These are phyloP conservation scores for Penicillium brevicompactum DNA, from an alignment of 2,329 filamentous ascomycete species.

Conservation along the genomic window DNA sequence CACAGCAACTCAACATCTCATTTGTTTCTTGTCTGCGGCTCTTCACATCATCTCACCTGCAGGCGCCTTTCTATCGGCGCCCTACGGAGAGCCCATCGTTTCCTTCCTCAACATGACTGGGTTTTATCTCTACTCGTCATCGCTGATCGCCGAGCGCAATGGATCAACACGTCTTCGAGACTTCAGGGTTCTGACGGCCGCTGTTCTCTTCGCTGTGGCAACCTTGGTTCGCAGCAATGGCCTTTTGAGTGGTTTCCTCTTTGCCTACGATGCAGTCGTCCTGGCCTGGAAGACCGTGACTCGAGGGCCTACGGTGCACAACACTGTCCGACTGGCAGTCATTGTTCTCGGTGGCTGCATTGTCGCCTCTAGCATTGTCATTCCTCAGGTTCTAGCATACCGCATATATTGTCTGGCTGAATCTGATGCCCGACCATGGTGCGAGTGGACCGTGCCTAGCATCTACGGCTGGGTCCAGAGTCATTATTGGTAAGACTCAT, in stretches of 20 bases:
- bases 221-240: constrained; percentile 82
- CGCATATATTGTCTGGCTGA: constrained; percentile 63
- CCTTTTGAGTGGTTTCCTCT: constrained; percentile 75
- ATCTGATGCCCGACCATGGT: constrained; percentile 68
- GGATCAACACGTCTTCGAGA: constrained; percentile 40
- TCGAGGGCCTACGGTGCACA: constrained; percentile 38
- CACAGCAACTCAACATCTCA: constrained; percentile 30
- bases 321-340: constrained; percentile 57
- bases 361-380: constrained; percentile 66
- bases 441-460: constrained; percentile 70
- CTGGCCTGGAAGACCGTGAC: constrained; percentile 46
- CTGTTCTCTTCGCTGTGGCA: constrained; percentile 70
- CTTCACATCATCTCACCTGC: constrained; percentile 85
- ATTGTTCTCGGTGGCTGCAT: constrained; percentile 68
- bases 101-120: constrained; percentile 76
- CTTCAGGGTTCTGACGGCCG: constrained; percentile 61
- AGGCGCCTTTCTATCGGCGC: constrained; percentile 84
- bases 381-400: constrained; percentile 78
- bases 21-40: constrained; percentile 64
- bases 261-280: constrained; percentile 63
- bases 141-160: constrained; percentile 34
- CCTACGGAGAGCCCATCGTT: constrained; percentile 80
- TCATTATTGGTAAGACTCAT: constrained; percentile 75
- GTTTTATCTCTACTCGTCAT: constrained; percentile 66
- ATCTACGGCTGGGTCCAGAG: constrained; percentile 90